Evolutionary conservation across 2,329 filamentous ascomycete species (phyloP).

Genomic region (Geosmithia morbida): DNA sequence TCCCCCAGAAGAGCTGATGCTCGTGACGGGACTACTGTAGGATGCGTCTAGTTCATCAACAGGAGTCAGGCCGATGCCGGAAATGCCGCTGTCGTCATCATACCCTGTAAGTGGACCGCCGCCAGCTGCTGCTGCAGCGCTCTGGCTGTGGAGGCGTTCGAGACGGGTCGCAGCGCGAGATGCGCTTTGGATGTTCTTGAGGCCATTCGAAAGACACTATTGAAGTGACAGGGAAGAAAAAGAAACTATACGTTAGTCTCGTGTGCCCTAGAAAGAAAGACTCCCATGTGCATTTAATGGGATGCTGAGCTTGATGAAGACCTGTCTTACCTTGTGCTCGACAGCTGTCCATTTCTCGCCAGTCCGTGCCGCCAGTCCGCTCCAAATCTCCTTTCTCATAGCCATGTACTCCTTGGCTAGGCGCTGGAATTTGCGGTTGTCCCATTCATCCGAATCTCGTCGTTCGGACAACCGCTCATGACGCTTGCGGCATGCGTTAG

Average conservation of each 20-base stretch:
- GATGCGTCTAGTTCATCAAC: constrained; percentile 44
- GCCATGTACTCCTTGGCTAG: constrained; percentile 68
- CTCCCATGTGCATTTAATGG: background rate
- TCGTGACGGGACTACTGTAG: constrained; percentile 40
- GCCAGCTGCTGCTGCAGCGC: background rate
- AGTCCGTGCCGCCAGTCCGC: constrained; percentile 51
- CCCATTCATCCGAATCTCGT: constrained; percentile 63
- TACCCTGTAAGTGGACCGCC: constrained; percentile 26
- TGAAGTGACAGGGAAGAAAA: background rate
- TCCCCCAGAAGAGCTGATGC: constrained; percentile 17
- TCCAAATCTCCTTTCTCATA: constrained; percentile 72
- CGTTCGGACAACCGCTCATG: constrained; percentile 75
- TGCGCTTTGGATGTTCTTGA: constrained; percentile 63
- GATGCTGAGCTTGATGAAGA: constrained; percentile 4
- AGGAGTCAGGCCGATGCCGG: constrained; percentile 41
- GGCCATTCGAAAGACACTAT: constrained; percentile 70
- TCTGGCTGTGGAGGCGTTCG: constrained; percentile 3
- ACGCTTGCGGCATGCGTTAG: constrained; percentile 79
- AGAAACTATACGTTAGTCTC: constrained; percentile 3
- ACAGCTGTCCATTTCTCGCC: constrained; percentile 75
- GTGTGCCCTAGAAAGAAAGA: background rate
- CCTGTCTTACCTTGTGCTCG: constrained; percentile 38
- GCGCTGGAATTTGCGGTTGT: constrained; percentile 57
- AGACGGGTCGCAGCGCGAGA: constrained; percentile 1
- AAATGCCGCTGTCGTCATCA: constrained; percentile 61